Base-by-base conservation (phyloP, 164 flowering plant species). In the Vitis labrusca region DNA sequence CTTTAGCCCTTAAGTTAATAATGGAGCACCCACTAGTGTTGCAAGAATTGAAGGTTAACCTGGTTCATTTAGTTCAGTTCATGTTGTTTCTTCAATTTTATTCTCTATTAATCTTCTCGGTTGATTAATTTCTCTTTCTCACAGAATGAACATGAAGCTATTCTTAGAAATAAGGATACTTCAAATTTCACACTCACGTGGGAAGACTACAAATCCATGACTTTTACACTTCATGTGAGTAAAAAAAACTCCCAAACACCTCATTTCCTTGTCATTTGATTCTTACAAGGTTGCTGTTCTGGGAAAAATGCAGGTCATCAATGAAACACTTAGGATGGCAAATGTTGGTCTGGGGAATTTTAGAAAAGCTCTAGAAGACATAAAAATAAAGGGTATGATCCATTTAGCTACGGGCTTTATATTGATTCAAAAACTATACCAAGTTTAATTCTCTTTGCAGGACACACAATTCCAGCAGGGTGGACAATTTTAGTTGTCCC, bases 171-270 rank as follows among this genome's bases (percentile, higher is more conserved):
- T 5, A 75, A 76, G 44, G 79, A 71, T 29, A 59, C 71, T 58
- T 49, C 59, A 0, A 66, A 77, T 14, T 54, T 82, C 15, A 17
- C 58, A 51, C 37, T 84, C 19, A 79, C 83, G 13, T 82, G 85
- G 87, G 65, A 67, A 1, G 85, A 82, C 55, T 80, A 79, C 47
- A 84, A 82, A 72, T 82, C 85, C 0, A 82, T 84, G 87, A 75
- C 77, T 61, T 84, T 77, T 57, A 84, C 83, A 0, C 69, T 68
- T 50, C 66, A 80, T 27, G 86, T 82, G 0, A 48, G 71, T 62
- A 32, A 14, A 6, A 61, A 9, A 50, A 37, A 5, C 16, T 8
- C 12, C 16, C 10, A 12, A 3, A 19, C 27, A 23, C 27, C 0
- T 23, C 27, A 23, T 23, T 23, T 23, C 27, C 27, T 23, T 23